A percentile compares a stretch with the other conserved stretches of the same genome.
Conservation (phyloP, 306 rosid genomes). For the Vigna angularis region DNA sequence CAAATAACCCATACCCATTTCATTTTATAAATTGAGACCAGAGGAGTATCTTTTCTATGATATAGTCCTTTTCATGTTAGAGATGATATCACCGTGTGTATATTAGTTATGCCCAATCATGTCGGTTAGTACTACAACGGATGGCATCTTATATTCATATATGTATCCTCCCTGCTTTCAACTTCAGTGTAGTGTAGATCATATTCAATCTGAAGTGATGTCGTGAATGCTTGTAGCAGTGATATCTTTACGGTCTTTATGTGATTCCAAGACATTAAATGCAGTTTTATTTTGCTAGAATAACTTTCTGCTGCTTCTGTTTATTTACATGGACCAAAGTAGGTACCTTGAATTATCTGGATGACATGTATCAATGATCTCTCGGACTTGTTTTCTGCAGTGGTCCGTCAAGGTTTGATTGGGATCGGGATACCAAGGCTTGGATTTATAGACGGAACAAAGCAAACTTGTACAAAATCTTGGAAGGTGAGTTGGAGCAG, state of each 20-base stretch:
- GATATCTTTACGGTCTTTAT: background rate
- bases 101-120: background rate
- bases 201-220: conserved; percentile 7
- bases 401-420: conserved; percentile 90
- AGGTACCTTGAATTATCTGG: conserved; percentile 3
- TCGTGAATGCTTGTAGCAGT: conserved; percentile 10
- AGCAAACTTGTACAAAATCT: conserved; percentile 57
- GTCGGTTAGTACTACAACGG: background rate
- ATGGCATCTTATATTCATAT: background rate
- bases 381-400: conserved; percentile 53
- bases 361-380: conserved; percentile 1
- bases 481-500: conserved; percentile 73
- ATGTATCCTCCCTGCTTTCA: background rate
- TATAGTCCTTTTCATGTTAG: background rate
- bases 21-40: background rate
- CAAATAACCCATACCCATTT: background rate
- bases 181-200: conserved; percentile 12
- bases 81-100: background rate
- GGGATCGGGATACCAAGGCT: conserved; percentile 70
- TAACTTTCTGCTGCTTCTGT: background rate
- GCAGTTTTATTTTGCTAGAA: background rate
- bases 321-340: background rate
- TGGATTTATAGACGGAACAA: conserved; percentile 90
- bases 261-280: conserved; percentile 11
- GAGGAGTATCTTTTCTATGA: conserved; percentile 3